Evolutionary conservation across 768 basidiomycete genomes (phyloP), one percentile per base, ranked within the genome.

Genomic region (Calvatia gigantea): DNA sequence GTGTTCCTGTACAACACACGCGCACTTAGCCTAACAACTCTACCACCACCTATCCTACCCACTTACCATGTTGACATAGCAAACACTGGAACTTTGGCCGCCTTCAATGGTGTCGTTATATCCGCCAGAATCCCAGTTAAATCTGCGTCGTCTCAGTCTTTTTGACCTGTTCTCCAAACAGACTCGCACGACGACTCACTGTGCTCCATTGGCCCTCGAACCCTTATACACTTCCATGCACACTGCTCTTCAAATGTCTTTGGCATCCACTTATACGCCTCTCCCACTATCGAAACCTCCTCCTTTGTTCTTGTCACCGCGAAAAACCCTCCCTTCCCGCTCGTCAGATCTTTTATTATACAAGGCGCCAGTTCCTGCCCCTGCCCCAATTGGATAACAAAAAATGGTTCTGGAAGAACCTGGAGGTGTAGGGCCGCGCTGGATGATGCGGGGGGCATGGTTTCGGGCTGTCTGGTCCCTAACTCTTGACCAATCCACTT

Each of bases 201-300:
- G 58, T 86, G 85, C 59, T 84, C 81, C 83, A 87, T 83, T 2
- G 84, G 84, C 2, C 85, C 86, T 32, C 71, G 73, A 37, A 88
- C 82, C 66, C 81, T 82, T 57, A 87, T 81, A 62, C 81, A 81
- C 61, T 67, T 73, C 84, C 84, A 85, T 1, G 71, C 70, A 21
- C 75, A 73, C 28, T 73, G 66, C 37, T 76, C 69, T 51, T 66
- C 64, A 53, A 70, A 70, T 15, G 48, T 61, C 15, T 72, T 64
- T 17, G 72, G 71, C 66, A 76, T 71, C 50, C 58, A 68, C 12
- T 71, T 61, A 12, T 70, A 69, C 21, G 66, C 63, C 62, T 80
- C 71, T 14, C 78, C 76, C n/a, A 83, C 80, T 50, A 87, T 61
- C 2, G 85, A 87, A 2, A 84, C 69, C 61, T 89, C 86, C 29